A percentile compares a stretch with the other conserved stretches of the same genome.
Conservation (phyloP, 768 basidiomycete genomes). For the Trichaptum fuscoviolaceum region DNA sequence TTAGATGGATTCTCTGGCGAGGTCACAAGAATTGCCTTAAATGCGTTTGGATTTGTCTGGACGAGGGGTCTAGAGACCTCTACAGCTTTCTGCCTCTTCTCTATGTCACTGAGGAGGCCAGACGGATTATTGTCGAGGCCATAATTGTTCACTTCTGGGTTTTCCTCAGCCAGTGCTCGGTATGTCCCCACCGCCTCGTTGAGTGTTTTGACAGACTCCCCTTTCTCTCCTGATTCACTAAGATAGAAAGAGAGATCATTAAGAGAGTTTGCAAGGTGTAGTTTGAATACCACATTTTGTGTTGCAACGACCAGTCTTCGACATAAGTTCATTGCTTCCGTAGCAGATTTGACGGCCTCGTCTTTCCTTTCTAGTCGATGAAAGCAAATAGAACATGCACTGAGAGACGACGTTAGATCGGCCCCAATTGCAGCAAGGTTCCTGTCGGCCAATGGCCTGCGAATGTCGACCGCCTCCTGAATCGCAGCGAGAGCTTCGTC, state of each 20-base stretch:
- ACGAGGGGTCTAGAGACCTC: neutral
- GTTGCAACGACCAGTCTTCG: neutral
- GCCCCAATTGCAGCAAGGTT: neutral
- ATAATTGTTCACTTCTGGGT: neutral
- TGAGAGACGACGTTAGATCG: neutral
- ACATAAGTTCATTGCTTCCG: neutral
- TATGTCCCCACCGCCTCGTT: neutral
- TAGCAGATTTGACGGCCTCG: neutral
- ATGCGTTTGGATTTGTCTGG: neutral
- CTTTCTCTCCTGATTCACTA: neutral
- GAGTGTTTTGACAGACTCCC: neutral
- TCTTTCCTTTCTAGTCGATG: neutral
- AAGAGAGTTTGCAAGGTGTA: constrained; percentile 4
- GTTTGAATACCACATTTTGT: neutral
- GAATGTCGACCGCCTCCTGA: neutral
- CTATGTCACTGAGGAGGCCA: neutral
- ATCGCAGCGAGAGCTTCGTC: neutral
- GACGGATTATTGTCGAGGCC: neutral
- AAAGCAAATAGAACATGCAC: neutral
- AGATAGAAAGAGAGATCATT: neutral
- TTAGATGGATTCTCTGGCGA: neutral
- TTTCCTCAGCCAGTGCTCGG: neutral
- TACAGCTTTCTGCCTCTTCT: neutral
- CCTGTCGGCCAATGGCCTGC: neutral
- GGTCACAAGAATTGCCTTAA: neutral